Evolutionary conservation across 257 asterid genomes (phyloP), one percentile per base, ranked within the genome.

Genomic region (Thymus mandschuricus): DNA sequence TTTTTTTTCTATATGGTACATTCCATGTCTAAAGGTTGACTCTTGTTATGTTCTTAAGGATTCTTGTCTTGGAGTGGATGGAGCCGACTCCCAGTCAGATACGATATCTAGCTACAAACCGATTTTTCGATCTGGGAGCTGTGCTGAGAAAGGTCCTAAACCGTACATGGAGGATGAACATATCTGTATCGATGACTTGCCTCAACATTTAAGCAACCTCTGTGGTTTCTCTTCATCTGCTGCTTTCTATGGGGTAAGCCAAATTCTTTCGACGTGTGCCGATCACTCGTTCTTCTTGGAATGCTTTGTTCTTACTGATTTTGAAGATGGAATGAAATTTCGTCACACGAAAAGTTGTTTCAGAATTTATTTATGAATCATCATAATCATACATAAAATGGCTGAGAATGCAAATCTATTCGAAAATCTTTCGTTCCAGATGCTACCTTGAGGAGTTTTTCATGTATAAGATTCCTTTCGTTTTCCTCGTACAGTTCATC

Each of bases 61-160:
- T 76, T 80, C 71, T 74, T 86, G 87, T 68, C 41, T 64, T 74
- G 76, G 78, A 67, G 79, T 60, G 68, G 57, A 61, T 28, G 83
- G 73, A 64, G 61, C 74, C 33, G 81, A 68, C n/a, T 82, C 87
- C 45, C 91, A 89, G 48, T 41, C 89, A 34, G 86, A 89, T 33
- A 73, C 79, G 58, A 77, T 77, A 55, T 87, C 96, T 54, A 76
- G 78, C 80, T 93, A 83, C 71, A 35, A 77, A 40, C 98, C 97
- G 7, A 70, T 82, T 46, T 87, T 91, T 50, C 92, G 94, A 45
- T 93, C 96, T 8, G 98, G 98, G 72, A 86, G 91, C 81, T 93
- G 96, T 72, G 96, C 96, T 68, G 98, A 93, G 85, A 87, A 77
- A 83, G 98, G 98, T 67, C 92, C 98, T 31, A 93, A 93, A 81